Conservation (phyloP, 2,329 filamentous ascomycete species). For the Fusarium tricinctum region DNA sequence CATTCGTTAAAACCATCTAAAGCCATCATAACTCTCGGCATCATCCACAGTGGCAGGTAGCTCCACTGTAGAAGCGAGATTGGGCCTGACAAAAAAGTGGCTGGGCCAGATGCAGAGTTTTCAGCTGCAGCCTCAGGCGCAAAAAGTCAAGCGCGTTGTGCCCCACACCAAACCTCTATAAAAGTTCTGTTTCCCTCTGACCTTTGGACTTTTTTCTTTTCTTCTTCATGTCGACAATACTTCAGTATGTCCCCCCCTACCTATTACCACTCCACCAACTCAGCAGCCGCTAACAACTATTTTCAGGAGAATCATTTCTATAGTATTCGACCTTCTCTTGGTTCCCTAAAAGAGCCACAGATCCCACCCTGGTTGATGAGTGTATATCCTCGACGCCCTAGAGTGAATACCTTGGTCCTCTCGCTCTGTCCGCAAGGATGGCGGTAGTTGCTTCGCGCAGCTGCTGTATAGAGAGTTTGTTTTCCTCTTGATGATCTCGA, state of each 20-base stretch:
- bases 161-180: slow-evolving; percentile 29
- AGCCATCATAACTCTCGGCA: neutral
- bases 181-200: slow-evolving; percentile 3
- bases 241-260: slow-evolving; percentile 54
- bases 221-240: slow-evolving; percentile 74
- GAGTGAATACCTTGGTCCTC: slow-evolving; percentile 51
- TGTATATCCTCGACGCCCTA: slow-evolving; percentile 80
- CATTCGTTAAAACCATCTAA: neutral
- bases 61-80: slow-evolving; percentile 8
- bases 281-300: too few relatives aligned
- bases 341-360: slow-evolving; percentile 93
- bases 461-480: slow-evolving; percentile 83
- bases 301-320: slow-evolving; percentile 89
- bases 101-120: slow-evolving; percentile 28
- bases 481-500: slow-evolving; percentile 90
- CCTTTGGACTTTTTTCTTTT: slow-evolving; percentile 59
- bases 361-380: slow-evolving; percentile 71
- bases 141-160: neutral
- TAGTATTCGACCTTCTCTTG: slow-evolving; percentile 95
- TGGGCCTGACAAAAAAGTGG: slow-evolving; percentile 28
- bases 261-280: too few relatives aligned
- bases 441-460: slow-evolving; percentile 58
- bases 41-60: slow-evolving; percentile 7
- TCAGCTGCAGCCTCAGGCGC: slow-evolving; percentile 27
- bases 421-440: slow-evolving; percentile 63